A percentile compares a stretch with the other conserved stretches of the same genome.
phyloP scores from a whole-genome alignment of 1,139 yeast genomes.

The Diutina rugosa region DNA sequence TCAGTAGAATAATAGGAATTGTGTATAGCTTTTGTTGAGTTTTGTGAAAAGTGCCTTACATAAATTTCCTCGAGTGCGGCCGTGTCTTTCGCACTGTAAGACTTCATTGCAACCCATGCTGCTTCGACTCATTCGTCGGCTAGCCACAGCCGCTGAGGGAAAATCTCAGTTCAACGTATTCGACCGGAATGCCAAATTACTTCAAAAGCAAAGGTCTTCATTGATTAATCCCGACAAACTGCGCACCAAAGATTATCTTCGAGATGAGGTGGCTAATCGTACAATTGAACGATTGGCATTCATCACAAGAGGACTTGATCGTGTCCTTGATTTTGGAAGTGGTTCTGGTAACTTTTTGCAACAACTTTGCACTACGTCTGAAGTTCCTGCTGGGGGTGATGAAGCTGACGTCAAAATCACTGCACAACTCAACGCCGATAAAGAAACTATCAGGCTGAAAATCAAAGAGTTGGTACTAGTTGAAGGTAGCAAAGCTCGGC shows the following conservation, averaged over 20 bases:
- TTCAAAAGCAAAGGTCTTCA: conserved; percentile 46
- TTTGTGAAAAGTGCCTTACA: neutral
- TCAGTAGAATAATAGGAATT: neutral
- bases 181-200: conserved; percentile 45
- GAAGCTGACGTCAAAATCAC: conserved; percentile 16
- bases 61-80: neutral
- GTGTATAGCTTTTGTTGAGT: neutral
- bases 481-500: conserved; percentile 44
- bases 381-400: conserved; percentile 14
- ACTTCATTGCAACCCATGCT: neutral
- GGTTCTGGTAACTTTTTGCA: conserved; percentile 51
- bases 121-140: conserved; percentile 5
- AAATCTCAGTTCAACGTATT: conserved; percentile 38
- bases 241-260: conserved; percentile 56
- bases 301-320: conserved; percentile 49
- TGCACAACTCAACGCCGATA: conserved; percentile 38
- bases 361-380: conserved; percentile 20
- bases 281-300: conserved; percentile 69
- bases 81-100: neutral
- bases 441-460: conserved; percentile 34
- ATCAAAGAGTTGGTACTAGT: conserved; percentile 52
- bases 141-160: conserved; percentile 15
- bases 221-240: conserved; percentile 25
- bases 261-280: conserved; percentile 62
- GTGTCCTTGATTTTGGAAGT: conserved; percentile 60